Conservation (phyloP, 2,329 filamentous ascomycete species). For the Alternaria sp. region DNA sequence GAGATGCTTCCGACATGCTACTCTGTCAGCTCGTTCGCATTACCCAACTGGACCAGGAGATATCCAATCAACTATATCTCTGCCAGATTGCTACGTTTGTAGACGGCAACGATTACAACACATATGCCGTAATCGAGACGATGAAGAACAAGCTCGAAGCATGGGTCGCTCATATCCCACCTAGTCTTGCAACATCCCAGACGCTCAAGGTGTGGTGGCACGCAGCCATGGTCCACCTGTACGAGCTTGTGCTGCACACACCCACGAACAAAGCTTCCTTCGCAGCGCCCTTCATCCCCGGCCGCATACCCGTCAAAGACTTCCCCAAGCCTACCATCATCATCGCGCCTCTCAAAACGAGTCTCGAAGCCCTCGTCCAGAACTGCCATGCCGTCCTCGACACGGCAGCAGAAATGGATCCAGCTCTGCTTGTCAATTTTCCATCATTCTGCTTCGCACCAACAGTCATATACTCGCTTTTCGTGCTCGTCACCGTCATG, state of each 20-base stretch:
- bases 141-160: conserved; percentile 28
- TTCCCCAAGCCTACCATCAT: conserved; percentile 29
- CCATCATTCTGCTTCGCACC: conserved; percentile 35
- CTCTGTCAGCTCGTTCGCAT: conserved; percentile 36
- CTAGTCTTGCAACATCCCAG: conserved; percentile 21
- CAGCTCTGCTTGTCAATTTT: conserved; percentile 27
- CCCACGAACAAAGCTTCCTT: conserved; percentile 36
- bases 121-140: conserved; percentile 19
- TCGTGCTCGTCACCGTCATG: conserved; percentile 31
- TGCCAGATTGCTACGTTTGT: conserved; percentile 27
- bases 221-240: conserved; percentile 30
- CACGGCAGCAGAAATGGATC: conserved; percentile 29
- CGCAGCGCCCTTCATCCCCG: conserved; percentile 34
- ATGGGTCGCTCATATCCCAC: conserved; percentile 34
- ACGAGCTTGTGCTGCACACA: conserved; percentile 33
- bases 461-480: conserved; percentile 30
- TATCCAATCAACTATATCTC: conserved; percentile 24
- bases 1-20: conserved; percentile 25
- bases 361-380: conserved; percentile 23
- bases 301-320: conserved; percentile 33
- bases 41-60: conserved; percentile 27
- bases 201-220: conserved; percentile 35
- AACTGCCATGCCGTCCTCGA: conserved; percentile 35
- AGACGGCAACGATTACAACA: conserved; percentile 29
- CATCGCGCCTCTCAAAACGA: conserved; percentile 21